Conservation (phyloP, 1,284 basidiomycete genomes). For the Papiliotrema fonsecae region DNA sequence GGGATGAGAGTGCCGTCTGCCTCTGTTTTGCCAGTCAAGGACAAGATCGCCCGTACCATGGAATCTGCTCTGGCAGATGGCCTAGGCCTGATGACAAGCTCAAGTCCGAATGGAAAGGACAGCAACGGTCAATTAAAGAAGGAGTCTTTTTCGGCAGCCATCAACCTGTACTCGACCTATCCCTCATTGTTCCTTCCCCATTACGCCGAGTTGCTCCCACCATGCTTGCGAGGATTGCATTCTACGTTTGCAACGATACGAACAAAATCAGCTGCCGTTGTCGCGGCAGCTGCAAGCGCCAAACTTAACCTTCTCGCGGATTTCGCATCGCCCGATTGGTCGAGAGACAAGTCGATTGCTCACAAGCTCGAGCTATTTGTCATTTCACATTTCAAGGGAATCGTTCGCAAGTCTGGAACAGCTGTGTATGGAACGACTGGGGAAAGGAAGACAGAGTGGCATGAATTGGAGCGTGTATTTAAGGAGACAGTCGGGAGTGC, state of each 20-base stretch:
- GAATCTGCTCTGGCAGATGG: slow-evolving; percentile 28
- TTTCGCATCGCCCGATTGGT: slow-evolving; percentile 18
- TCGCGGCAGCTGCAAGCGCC: slow-evolving; percentile 29
- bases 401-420: slow-evolving; percentile 9
- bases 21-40: slow-evolving; percentile 28
- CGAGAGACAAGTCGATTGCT: slow-evolving; percentile 12
- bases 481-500: slow-evolving; percentile 28
- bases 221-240: slow-evolving; percentile 24
- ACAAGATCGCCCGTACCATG: slow-evolving; percentile 36
- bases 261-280: slow-evolving; percentile 24
- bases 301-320: slow-evolving; percentile 24
- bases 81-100: slow-evolving; percentile 15
- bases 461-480: slow-evolving; percentile 24
- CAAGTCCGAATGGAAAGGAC: slow-evolving; percentile 11
- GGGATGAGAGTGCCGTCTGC: slow-evolving; percentile 32
- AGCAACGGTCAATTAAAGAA: slow-evolving; percentile 27
- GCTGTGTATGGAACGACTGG: slow-evolving; percentile 17
- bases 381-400: slow-evolving; percentile 22
- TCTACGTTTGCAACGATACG: slow-evolving; percentile 19
- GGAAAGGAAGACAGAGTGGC: slow-evolving; percentile 36
- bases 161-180: slow-evolving; percentile 36
- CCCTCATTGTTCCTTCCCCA: slow-evolving; percentile 34
- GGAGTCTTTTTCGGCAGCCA: slow-evolving; percentile 37
- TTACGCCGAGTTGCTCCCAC: slow-evolving; percentile 32
- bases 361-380: slow-evolving; percentile 28